Evolutionary conservation across 1,139 yeast species (phyloP), one percentile per base, ranked within the genome.

Genomic region (Suhomyces chickasaworum): DNA sequence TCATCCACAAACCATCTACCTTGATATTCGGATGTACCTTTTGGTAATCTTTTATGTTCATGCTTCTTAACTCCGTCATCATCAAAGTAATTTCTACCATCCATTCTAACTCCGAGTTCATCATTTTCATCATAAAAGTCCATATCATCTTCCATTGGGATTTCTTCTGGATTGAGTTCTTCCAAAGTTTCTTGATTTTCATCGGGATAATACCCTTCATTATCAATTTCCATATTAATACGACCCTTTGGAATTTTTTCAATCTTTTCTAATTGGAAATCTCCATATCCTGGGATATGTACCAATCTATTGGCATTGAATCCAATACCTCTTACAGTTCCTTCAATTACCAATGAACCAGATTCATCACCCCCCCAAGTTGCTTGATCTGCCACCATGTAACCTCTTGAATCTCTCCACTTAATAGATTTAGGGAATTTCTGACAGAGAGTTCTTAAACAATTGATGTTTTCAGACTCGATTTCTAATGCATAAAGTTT

Each of bases 391-490:
- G 96, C 95, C 16, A 93, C 77, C 52, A 93, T 47, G 69, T 91
- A 95, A 7, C 96, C 95, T 62, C 99, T 77, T 21, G 84, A 71
- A 57, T 93, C 98, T 69, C 99, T 83, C 99, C 99, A 95, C 32
- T 80, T 78, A 36, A 95, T 75, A 2, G 89, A 83, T 61, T 84
- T 85, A 23, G 99, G 99, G 59, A 84, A 80, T 65, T 84, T 88
- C 60, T 93, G 98, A 60, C 96, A 87, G 33, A 95, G 59, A 2
- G 77, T 73, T 61, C 99, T 80, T 33, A 87, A 73, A 44, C 90
- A 83, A 58, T 86, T 88, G 27, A 78, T 55, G 18, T 87, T 77
- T 54, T 93, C 99, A 2, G 87, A 73, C 16, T 75, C 69, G 39
- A 69, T 71, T 57, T 89, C 96, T 47, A 89, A 66, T 37, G 87